phyloP scores from a whole-genome alignment of 768 basidiomycete genomes.

The Rhizopogon sp. region DNA sequence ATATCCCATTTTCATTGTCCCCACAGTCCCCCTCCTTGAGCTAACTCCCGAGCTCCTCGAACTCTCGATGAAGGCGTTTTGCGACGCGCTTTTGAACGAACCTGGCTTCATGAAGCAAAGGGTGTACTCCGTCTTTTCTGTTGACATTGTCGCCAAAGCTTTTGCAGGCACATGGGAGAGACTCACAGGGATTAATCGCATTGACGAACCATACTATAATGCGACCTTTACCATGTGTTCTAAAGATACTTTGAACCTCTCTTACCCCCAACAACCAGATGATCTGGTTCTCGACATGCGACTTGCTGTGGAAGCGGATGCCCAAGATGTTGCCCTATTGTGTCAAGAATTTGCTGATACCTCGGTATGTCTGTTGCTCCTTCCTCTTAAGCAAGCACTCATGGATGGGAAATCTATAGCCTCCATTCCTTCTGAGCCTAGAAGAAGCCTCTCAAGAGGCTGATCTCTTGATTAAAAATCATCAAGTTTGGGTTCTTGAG shows the following conservation, averaged over 20 bases:
- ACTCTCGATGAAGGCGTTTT: constrained; percentile 33
- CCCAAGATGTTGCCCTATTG: constrained; percentile 34
- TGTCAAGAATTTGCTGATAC: constrained; percentile 53
- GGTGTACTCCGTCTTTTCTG: constrained; percentile 65
- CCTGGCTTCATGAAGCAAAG: constrained; percentile 17
- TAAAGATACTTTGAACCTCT: constrained; percentile 27
- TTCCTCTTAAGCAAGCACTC: background rate
- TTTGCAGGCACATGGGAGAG: constrained; percentile 49
- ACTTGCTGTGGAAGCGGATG: constrained; percentile 28
- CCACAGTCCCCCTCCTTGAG: constrained; percentile 28
- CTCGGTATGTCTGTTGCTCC: constrained; percentile 39
- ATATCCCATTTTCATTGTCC: constrained; percentile 60
- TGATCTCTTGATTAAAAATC: constrained; percentile 35
- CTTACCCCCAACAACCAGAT: background rate
- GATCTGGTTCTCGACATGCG: constrained; percentile 24
- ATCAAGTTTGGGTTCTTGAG: constrained; percentile 58
- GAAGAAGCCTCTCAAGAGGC: constrained; percentile 49
- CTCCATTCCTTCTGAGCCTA: constrained; percentile 47
- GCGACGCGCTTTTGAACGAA: constrained; percentile 24
- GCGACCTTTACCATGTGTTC: constrained; percentile 58
- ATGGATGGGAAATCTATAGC: constrained; percentile 25
- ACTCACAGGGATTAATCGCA: constrained; percentile 35
- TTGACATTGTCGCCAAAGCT: constrained; percentile 35
- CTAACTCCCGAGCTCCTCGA: constrained; percentile 36
- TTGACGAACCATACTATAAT: constrained; percentile 51